These are phyloP conservation scores for Orobanche coerulescens DNA, from an alignment of 257 asterid genomes.

Conservation along the genomic window DNA sequence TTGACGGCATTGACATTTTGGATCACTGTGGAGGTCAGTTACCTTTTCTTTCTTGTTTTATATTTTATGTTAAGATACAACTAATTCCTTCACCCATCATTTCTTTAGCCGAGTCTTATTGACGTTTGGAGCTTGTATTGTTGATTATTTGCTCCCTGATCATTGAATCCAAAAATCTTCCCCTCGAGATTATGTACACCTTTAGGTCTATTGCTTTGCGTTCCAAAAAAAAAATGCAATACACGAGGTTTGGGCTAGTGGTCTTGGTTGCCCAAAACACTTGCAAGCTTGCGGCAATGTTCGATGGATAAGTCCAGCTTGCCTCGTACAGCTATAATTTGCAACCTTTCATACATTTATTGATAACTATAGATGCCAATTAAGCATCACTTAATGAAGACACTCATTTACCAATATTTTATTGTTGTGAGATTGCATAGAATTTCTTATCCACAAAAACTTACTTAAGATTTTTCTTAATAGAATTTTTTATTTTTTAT, in stretches of 20 bases:
- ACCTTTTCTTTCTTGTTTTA: conserved; percentile 1
- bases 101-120: not conserved
- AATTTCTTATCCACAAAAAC: not conserved
- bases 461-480: not conserved
- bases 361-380: not conserved
- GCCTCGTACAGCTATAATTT: not conserved
- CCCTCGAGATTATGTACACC: not conserved
- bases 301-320: not conserved
- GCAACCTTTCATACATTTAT: not conserved
- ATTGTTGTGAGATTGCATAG: conserved; percentile 7
- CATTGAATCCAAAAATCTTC: not conserved
- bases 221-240: not conserved
- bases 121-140: conserved; percentile 1
- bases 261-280: not conserved
- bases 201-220: not conserved
- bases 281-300: not conserved
- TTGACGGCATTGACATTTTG: conserved; percentile 85
- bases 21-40: conserved; percentile 86
- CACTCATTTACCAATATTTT: not conserved
- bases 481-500: not conserved
- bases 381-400: not conserved
- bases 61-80: not conserved
- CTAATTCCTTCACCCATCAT: conserved; percentile 12
- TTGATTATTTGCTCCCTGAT: conserved; percentile 5
- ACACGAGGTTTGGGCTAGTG: not conserved